Evolutionary conservation across 345 rosid genomes (phyloP).

Genomic region (Excoecaria cochinchinensis): DNA sequence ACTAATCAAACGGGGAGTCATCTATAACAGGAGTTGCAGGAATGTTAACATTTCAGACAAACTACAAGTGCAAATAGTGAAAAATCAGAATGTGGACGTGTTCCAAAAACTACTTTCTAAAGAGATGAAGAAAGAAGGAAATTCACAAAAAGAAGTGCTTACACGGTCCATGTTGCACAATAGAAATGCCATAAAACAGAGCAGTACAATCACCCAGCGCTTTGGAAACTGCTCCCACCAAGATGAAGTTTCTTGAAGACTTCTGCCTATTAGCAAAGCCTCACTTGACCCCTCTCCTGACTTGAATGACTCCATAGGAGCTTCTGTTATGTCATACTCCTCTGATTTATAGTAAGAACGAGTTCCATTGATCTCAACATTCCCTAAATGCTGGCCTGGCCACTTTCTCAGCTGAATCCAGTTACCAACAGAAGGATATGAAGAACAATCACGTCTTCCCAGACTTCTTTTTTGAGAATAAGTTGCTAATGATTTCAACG

Average conservation of each 20-base stretch:
- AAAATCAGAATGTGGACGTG: neutral
- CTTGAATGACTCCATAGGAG: slow-evolving; percentile 48
- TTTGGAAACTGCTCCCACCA: slow-evolving; percentile 88
- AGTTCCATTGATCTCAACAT: slow-evolving; percentile 6
- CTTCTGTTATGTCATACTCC: slow-evolving; percentile 61
- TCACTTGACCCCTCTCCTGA: slow-evolving; percentile 53
- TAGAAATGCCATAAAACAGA: slow-evolving; percentile 80
- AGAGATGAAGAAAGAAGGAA: neutral
- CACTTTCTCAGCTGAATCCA: slow-evolving; percentile 9
- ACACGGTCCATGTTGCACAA: slow-evolving; percentile 99
- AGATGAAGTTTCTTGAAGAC: slow-evolving; percentile 44
- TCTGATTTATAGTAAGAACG: slow-evolving; percentile 79
- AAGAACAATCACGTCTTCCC: slow-evolving; percentile 13
- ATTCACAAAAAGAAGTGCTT: slow-evolving; percentile 25
- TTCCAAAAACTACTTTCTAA: neutral
- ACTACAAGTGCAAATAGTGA: neutral
- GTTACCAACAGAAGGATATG: neutral
- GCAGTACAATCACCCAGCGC: slow-evolving; percentile 83
- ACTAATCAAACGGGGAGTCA: neutral
- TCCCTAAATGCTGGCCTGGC: neutral
- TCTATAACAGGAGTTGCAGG: neutral
- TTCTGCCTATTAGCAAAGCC: slow-evolving; percentile 49
- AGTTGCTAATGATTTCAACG: slow-evolving; percentile 6
- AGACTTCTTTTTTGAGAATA: slow-evolving; percentile 15
- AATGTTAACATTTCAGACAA: neutral